These are phyloP conservation scores for Malus sylvestris DNA, from an alignment of 306 rosid genomes.

Conservation along the genomic window DNA sequence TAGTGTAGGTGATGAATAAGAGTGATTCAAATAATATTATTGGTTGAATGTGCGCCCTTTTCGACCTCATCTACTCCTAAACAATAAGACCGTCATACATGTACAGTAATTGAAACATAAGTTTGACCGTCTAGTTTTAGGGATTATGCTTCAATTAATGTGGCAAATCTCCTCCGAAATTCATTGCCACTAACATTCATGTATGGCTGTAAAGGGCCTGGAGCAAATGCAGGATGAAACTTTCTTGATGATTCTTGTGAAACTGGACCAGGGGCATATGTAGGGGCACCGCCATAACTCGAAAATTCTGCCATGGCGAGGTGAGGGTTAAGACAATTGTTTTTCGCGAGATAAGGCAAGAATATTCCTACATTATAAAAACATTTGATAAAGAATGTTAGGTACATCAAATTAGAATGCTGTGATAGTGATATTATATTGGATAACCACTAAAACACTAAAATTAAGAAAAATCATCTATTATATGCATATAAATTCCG, in stretches of 20 bases:
- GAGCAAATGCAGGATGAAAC: neutral
- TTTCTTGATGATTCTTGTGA: neutral
- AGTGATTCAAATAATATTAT: neutral
- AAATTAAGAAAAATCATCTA: neutral
- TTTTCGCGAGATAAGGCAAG: slow-evolving; percentile 49
- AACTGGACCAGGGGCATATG: neutral
- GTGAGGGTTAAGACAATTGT: slow-evolving; percentile 39
- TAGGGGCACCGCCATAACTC: slow-evolving; percentile 25
- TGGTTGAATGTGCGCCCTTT: neutral
- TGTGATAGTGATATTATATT: neutral
- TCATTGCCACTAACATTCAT: neutral
- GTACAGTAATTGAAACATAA: neutral
- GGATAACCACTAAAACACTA: neutral
- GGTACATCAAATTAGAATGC: neutral
- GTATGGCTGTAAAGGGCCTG: neutral
- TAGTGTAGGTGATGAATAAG: neutral
- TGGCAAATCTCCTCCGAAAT: neutral
- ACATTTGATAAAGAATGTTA: neutral
- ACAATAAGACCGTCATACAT: neutral
- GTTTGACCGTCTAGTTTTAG: neutral
- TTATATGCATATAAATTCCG: neutral
- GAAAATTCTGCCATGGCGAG: slow-evolving; percentile 48
- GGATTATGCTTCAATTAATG: neutral
- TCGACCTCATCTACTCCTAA: neutral
- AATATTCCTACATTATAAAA: slow-evolving; percentile 41